Conservation (phyloP, 495 filamentous ascomycete species). For the Lepraria neglecta region DNA sequence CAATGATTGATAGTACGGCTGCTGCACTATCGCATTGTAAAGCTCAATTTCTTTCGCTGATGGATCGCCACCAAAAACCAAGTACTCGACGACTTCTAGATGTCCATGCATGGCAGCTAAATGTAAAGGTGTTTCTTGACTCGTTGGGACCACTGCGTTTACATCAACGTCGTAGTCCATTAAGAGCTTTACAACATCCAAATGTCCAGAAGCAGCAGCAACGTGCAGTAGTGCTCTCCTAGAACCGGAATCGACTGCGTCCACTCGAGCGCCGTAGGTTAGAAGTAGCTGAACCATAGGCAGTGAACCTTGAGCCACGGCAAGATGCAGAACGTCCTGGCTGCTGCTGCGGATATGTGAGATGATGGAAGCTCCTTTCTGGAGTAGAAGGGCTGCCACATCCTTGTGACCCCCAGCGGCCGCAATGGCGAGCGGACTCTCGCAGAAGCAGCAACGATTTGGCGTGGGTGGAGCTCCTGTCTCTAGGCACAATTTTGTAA, state of each 20-base stretch:
- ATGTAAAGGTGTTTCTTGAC: conserved; percentile 4
- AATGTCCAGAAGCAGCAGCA: conserved; percentile 2
- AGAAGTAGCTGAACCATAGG: background rate
- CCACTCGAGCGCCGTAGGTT: background rate
- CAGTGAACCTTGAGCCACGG: background rate
- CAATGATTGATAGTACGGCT: background rate
- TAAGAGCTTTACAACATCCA: background rate
- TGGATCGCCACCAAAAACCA: background rate
- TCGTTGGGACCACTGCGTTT: background rate
- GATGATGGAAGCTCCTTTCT: background rate
- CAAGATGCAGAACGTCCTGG: background rate
- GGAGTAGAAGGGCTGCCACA: background rate
- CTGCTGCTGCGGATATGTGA: background rate
- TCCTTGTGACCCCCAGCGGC: background rate
- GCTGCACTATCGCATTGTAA: conserved; percentile 4
- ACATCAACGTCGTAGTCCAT: background rate
- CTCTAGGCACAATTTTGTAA: background rate
- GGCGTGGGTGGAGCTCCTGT: background rate
- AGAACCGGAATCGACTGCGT: background rate
- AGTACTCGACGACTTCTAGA: background rate
- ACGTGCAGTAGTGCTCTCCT: background rate
- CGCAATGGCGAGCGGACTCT: conserved; percentile 2
- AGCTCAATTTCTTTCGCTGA: conserved; percentile 1
- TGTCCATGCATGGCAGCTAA: conserved; percentile 4
- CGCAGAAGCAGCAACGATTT: background rate